phyloP scores from a whole-genome alignment of 306 rosid species.

The Fragaria iinumae region DNA sequence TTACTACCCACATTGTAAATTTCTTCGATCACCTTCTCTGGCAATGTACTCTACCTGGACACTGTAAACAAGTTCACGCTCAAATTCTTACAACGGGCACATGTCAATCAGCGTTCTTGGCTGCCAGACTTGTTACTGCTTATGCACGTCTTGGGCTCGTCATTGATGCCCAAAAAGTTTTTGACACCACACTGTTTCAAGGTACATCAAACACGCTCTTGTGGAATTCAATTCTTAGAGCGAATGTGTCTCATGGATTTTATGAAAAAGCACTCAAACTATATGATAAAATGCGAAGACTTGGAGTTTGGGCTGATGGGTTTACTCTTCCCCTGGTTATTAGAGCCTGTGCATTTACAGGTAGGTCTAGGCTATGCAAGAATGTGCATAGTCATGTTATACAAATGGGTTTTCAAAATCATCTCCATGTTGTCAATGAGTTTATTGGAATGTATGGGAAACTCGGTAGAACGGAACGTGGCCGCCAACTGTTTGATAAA shows the following conservation, averaged over 20 bases:
- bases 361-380: constrained; percentile 32
- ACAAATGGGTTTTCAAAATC: constrained; percentile 56
- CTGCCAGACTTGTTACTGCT: constrained; percentile 50
- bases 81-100: constrained; percentile 40
- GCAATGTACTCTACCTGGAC: constrained; percentile 40
- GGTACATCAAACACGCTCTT: constrained; percentile 37
- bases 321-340: constrained; percentile 68
- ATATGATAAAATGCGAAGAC: constrained; percentile 53
- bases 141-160: constrained; percentile 50
- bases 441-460: constrained; percentile 64
- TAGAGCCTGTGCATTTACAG: constrained; percentile 45
- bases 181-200: constrained; percentile 33
- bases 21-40: constrained; percentile 43
- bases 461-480: constrained; percentile 54
- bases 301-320: constrained; percentile 70
- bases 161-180: constrained; percentile 47
- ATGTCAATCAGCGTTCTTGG: constrained; percentile 45
- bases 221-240: constrained; percentile 83
- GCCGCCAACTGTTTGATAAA: constrained; percentile 54
- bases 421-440: constrained; percentile 65
- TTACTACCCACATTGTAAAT: constrained; percentile 28
- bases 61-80: constrained; percentile 56
- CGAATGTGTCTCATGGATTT: constrained; percentile 56
- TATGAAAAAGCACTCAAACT: constrained; percentile 38
- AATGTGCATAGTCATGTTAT: constrained; percentile 55